Evolutionary conservation across 306 rosid species (phyloP), one percentile per base, ranked within the genome.

Genomic region (Herpetospermum pedunculosum): DNA sequence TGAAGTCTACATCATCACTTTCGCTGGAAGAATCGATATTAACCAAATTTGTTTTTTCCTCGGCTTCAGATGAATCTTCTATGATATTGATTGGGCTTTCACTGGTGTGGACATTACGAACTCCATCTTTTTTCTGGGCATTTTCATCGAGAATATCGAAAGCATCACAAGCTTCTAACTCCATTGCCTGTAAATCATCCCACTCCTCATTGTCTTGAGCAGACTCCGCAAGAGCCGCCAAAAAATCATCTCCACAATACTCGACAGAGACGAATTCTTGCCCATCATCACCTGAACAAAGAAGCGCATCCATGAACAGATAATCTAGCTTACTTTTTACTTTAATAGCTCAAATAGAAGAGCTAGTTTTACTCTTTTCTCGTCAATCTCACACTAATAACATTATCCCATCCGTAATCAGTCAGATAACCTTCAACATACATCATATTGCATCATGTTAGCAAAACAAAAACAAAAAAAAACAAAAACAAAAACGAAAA

Each of bases 171-270:
- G 97, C 94, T 80, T 90, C 94, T 6, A 90, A 75, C 72, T 90
- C 98, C 76, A 91, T 81, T 74, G 85, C 93, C 80, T 79, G 88
- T 50, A 85, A 52, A 84, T 93, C 96, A 73, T 91, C 98, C 97
- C 98, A 94, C 49, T 94, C 98, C 81, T 91, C 98, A 14, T 81
- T 79, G 75, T 83, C 87, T 69, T 78, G 88, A 73, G 83, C 74
- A 0, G 90, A 85, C 53, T 94, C 96, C 34, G 95, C 96, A 46
- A 94, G 68, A 11, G 88, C 82, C 8, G 83, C 81, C 26, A 94
- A 87, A 53, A 91, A 94, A 89, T 91, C 98, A 76, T 94, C 97
- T 46, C 98, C 98, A 52, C 96, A 94, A 68, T 85, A 76, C 82
- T 91, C 98, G 41, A 94, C 98, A 37, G 94, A 85, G 82, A 94